Conservation (phyloP, 805 yeast species). For the Spathaspora boniae region DNA sequence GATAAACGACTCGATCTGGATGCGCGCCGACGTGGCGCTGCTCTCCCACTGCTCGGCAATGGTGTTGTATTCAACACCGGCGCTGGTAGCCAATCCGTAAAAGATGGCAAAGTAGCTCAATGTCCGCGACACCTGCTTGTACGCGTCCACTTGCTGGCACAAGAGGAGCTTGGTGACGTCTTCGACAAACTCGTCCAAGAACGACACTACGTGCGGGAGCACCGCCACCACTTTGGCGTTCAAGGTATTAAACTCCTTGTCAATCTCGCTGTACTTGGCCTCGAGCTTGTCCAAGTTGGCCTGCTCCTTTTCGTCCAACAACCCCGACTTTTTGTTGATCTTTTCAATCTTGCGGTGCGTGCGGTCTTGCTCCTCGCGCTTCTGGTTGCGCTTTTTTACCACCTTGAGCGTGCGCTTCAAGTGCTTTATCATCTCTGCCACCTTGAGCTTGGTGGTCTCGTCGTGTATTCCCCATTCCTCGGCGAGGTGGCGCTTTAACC, state of each 20-base stretch:
- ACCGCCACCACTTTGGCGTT: constrained; percentile 38
- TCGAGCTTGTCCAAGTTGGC: constrained; percentile 29
- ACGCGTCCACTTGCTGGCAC: constrained; percentile 35
- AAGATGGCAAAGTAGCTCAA: constrained; percentile 19
- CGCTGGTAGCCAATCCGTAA: constrained; percentile 21
- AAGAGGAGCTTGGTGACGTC: constrained; percentile 36
- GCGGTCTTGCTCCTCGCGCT: constrained; percentile 40
- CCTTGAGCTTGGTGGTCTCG: constrained; percentile 28
- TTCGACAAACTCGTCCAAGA: constrained; percentile 48
- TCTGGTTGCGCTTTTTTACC: constrained; percentile 42
- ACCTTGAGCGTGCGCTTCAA: constrained; percentile 36
- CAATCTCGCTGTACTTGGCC: constrained; percentile 25
- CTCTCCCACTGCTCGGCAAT: constrained; percentile 40
- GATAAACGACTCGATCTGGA: constrained; percentile 36
- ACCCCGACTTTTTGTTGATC: constrained; percentile 26
- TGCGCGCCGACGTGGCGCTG: constrained; percentile 31
- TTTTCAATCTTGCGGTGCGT: constrained; percentile 36
- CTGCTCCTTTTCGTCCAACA: constrained; percentile 37
- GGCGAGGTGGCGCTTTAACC: constrained; percentile 14
- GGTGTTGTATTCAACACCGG: constrained; percentile 20
- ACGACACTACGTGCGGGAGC: constrained; percentile 44
- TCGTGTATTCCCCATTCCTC: constrained; percentile 22
- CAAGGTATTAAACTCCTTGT: constrained; percentile 28
- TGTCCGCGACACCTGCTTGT: constrained; percentile 20
- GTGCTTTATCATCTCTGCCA: constrained; percentile 37